These are phyloP conservation scores for Diophrys appendiculata DNA, from an alignment of 73 alveolate genomes.

Conservation along the genomic window DNA sequence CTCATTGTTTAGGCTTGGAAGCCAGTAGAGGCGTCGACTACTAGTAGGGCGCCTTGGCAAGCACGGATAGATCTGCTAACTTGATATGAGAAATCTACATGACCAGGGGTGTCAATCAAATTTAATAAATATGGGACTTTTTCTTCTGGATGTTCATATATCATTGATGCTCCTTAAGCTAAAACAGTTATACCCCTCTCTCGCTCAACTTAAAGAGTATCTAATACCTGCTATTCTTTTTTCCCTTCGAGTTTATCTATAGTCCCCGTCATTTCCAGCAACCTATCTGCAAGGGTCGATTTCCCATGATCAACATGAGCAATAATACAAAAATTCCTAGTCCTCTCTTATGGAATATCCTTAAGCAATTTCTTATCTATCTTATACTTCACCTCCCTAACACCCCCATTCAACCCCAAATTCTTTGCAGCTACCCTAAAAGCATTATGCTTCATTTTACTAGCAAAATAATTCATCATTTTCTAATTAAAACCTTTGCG, in stretches of 20 bases:
- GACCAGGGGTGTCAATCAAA: conserved; percentile 97
- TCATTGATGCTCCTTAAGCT: conserved; percentile 91
- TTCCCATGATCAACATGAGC: conserved; percentile 97
- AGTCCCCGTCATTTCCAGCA: conserved; percentile 71
- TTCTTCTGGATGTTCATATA: conserved; percentile 38
- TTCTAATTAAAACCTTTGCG: no score
- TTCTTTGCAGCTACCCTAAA: no score
- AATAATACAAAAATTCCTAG: conserved; percentile 83
- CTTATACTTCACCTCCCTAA: no score
- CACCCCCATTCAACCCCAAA: no score
- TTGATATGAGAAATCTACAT: conserved; percentile 92
- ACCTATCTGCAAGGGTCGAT: conserved; percentile 79
- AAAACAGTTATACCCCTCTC: conserved; percentile 95
- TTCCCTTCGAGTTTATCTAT: conserved; percentile 30
- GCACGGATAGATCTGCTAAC: conserved; percentile 92
- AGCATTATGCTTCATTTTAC: no score
- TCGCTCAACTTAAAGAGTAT: conserved; percentile 81
- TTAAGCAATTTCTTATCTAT: conserved; percentile 1
- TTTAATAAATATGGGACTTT: conserved; percentile 73
- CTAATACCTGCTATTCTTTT: conserved; percentile 49
- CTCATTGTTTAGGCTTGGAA: conserved; percentile 91
- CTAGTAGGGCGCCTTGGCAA: conserved; percentile 91
- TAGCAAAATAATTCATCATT: no score
- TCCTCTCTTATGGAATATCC: conserved; percentile 36
- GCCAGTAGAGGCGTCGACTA: conserved; percentile 92